Percentiles rank a stretch among this genome's conserved stretches.
These are phyloP conservation scores for Trametes villosa DNA, from an alignment of 768 basidiomycete species.

Conservation along the genomic window DNA sequence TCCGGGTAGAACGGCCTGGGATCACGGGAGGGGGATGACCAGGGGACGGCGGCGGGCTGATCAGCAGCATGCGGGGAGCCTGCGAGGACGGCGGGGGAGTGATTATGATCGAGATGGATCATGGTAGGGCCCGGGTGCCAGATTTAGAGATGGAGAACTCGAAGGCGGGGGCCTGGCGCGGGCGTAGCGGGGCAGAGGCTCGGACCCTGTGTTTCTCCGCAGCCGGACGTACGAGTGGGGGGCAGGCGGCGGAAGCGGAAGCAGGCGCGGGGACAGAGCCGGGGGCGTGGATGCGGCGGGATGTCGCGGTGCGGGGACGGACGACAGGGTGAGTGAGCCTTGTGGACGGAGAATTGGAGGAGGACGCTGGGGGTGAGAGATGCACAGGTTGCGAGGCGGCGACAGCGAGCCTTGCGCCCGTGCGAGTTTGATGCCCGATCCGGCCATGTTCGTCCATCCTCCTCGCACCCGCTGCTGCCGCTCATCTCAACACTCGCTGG, in stretches of 20 bases:
- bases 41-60: conserved; percentile 31
- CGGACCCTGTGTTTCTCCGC: too few relatives aligned
- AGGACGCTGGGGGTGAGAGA: not conserved
- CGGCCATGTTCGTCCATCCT: conserved; percentile 5
- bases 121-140: conserved; percentile 31
- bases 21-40: conserved; percentile 31
- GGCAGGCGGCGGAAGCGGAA: too few relatives aligned
- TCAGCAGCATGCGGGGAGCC: conserved; percentile 33
- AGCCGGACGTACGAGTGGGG: too few relatives aligned
- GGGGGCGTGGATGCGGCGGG: not conserved
- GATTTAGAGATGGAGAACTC: conserved; percentile 22
- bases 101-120: conserved; percentile 42
- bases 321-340: not conserved
- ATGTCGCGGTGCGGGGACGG: not conserved
- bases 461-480: not conserved
- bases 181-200: too few relatives aligned
- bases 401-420: conserved; percentile 18
- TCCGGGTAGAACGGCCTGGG: conserved; percentile 27
- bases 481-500: not conserved
- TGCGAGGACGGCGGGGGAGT: conserved; percentile 30
- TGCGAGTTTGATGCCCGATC: conserved; percentile 20
- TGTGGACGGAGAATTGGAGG: not conserved
- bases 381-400: not conserved
- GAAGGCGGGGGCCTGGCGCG: not conserved
- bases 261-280: too few relatives aligned